phyloP scores from a whole-genome alignment of 2,329 filamentous ascomycete genomes.

The Xylaria polymorpha region DNA sequence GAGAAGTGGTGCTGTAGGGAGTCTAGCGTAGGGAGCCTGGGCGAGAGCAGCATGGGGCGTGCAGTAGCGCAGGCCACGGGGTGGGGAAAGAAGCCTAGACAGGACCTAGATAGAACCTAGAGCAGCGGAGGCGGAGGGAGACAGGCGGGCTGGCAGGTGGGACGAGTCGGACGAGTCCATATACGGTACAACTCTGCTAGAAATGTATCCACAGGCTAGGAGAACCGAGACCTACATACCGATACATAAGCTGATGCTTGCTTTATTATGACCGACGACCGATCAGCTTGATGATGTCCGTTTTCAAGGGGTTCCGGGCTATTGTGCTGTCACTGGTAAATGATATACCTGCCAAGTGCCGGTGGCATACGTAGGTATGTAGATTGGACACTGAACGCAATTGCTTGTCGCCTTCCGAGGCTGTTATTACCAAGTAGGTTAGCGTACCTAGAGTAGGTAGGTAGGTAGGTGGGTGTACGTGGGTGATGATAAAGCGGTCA shows the following conservation, averaged over 20 bases:
- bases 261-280: background rate
- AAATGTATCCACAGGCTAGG: background rate
- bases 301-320: background rate
- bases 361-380: background rate
- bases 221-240: background rate
- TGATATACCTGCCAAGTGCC: background rate
- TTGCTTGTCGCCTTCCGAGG: background rate
- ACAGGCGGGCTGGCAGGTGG: conserved; percentile 4
- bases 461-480: background rate
- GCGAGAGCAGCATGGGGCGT: conserved; percentile 24
- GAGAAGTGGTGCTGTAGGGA: conserved; percentile 17
- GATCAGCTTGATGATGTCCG: background rate
- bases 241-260: background rate
- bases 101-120: background rate
- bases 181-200: conserved; percentile 1
- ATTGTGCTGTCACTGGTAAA: background rate
- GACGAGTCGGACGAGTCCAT: conserved; percentile 10
- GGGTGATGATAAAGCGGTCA: conserved; percentile 26
- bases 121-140: conserved; percentile 28
- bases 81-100: conserved; percentile 18
- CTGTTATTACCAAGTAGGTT: background rate
- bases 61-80: conserved; percentile 35
- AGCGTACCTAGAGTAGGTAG: background rate
- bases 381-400: background rate
- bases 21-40: conserved; percentile 19